Conservation (phyloP, 164 flowering plant species). For the Buxus sempervirens region DNA sequence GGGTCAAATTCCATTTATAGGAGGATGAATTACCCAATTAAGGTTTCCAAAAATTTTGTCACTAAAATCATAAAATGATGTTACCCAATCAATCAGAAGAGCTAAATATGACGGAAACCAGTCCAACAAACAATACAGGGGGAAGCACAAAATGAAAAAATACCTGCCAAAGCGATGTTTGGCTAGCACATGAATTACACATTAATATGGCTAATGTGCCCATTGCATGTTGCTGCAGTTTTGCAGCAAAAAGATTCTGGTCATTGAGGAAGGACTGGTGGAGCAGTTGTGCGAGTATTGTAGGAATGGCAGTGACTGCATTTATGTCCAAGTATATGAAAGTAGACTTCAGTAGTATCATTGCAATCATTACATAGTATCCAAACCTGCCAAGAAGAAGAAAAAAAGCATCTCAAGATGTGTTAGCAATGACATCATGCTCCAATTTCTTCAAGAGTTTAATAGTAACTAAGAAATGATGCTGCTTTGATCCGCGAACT, state of each 20-base stretch:
- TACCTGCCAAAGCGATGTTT: conserved; percentile 1
- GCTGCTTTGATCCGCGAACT: neutral
- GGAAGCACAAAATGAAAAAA: neutral
- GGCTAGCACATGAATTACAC: conserved; percentile 2
- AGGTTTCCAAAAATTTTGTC: neutral
- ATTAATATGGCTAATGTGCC: neutral
- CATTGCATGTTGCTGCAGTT: neutral
- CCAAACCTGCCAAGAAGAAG: conserved; percentile 77
- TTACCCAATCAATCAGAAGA: conserved; percentile 12
- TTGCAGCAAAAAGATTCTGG: neutral
- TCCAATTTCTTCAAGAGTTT: neutral
- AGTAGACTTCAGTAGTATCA: conserved; percentile 72
- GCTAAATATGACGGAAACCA: neutral
- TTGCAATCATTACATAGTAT: conserved; percentile 92
- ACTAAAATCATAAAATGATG: neutral
- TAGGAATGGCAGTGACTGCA: conserved; percentile 83
- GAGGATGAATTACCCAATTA: neutral
- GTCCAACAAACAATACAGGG: neutral
- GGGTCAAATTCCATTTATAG: neutral
- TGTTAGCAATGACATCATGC: too few species aligned
- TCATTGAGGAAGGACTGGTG: conserved; percentile 70
- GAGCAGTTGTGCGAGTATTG: conserved; percentile 68
- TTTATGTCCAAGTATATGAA: conserved; percentile 83
- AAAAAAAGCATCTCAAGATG: conserved; percentile 12
- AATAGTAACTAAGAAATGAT: too few species aligned